Conservation (phyloP, 2,329 filamentous ascomycete species). For the Pyrenophora teres region DNA sequence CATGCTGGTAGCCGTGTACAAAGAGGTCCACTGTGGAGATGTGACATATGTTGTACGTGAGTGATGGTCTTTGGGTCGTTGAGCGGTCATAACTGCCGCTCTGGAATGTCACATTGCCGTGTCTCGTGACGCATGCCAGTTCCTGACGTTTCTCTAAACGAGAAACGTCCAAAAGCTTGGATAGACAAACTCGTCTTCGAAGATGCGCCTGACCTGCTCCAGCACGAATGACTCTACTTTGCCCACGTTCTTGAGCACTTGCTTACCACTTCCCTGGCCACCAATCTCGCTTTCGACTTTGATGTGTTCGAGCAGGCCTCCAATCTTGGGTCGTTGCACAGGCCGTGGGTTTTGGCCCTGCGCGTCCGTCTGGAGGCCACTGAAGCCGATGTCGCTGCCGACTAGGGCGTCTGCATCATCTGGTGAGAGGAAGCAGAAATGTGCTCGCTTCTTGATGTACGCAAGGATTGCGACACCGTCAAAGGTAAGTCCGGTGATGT, state of each 20-base stretch:
- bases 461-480: conserved; percentile 93
- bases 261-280: conserved; percentile 85
- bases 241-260: conserved; percentile 96
- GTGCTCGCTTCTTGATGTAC: conserved; percentile 83
- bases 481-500: conserved; percentile 92
- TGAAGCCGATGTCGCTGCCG: conserved; percentile 50
- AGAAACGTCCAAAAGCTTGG: conserved; percentile 98
- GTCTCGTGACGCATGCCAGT: not conserved
- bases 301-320: conserved; percentile 87
- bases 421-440: conserved; percentile 92
- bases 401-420: conserved; percentile 79
- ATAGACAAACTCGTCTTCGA: conserved; percentile 98
- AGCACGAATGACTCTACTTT: conserved; percentile 98
- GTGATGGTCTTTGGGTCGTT: conserved; percentile 3
- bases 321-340: conserved; percentile 57
- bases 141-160: conserved; percentile 57
- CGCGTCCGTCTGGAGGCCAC: conserved; percentile 32
- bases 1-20: conserved; percentile 37
- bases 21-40: conserved; percentile 18
- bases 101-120: conserved; percentile 6
- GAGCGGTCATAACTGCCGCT: conserved; percentile 5
- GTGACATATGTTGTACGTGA: conserved; percentile 20
- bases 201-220: conserved; percentile 94
- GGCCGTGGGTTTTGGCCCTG: conserved; percentile 33
- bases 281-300: conserved; percentile 98